Evolutionary conservation across 2,329 filamentous ascomycete genomes (phyloP).

Genomic region (Colletotrichum brevisporum): DNA sequence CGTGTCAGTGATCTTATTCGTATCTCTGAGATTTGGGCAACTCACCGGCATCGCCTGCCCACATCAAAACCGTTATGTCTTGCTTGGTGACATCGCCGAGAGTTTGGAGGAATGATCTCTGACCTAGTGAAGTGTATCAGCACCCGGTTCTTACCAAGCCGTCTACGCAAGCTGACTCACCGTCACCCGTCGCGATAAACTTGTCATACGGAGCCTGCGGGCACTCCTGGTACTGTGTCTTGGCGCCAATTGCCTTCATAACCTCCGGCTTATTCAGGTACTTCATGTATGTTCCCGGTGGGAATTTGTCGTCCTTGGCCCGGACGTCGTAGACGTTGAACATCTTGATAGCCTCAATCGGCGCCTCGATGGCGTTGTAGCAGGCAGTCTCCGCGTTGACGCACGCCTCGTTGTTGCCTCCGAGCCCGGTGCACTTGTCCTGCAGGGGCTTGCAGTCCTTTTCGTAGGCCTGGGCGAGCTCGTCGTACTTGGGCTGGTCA

Average conservation of each 20-base stretch:
- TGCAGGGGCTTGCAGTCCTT: slow-evolving; percentile 44
- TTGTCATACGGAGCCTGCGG: slow-evolving; percentile 52
- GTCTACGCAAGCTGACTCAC: slow-evolving; percentile 38
- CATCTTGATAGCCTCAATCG: slow-evolving; percentile 44
- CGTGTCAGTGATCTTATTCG: not conserved
- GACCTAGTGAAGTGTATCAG: slow-evolving; percentile 44
- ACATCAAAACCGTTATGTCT: slow-evolving; percentile 64
- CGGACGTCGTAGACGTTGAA: slow-evolving; percentile 65
- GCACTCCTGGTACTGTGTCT: slow-evolving; percentile 57
- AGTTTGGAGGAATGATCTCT: slow-evolving; percentile 59
- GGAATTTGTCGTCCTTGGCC: slow-evolving; percentile 52
- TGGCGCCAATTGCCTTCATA: slow-evolving; percentile 60
- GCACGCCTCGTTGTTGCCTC: slow-evolving; percentile 47
- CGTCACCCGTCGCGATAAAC: slow-evolving; percentile 58
- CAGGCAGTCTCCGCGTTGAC: slow-evolving; percentile 46
- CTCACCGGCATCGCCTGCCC: slow-evolving; percentile 66
- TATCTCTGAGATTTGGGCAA: not conserved
- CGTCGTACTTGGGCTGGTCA: slow-evolving; percentile 35
- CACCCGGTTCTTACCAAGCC: not conserved
- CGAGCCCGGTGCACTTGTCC: slow-evolving; percentile 40
- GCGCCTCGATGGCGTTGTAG: slow-evolving; percentile 45
- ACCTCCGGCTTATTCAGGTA: slow-evolving; percentile 57
- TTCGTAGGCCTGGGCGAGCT: slow-evolving; percentile 39
- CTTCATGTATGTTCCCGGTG: slow-evolving; percentile 55
- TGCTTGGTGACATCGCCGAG: slow-evolving; percentile 62